A percentile compares a stretch with the other conserved stretches of the same genome.
Conservation (phyloP, 2,329 filamentous ascomycete species). For the Diaporthe nobilis region DNA sequence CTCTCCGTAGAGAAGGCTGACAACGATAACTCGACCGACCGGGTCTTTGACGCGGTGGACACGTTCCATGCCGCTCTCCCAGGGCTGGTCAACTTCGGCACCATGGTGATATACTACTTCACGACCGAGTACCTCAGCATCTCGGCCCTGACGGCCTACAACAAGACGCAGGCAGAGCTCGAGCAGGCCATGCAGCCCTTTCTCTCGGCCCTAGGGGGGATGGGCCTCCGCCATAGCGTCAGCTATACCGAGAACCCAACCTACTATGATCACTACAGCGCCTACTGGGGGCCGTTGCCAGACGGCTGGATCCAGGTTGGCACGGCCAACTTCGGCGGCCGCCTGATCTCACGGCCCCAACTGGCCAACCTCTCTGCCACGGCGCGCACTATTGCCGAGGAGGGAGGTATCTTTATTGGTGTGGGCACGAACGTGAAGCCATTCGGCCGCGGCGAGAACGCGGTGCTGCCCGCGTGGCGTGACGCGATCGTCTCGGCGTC, state of each 20-base stretch:
- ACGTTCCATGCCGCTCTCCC: conserved; percentile 46
- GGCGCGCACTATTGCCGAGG: conserved; percentile 26
- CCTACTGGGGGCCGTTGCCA: conserved; percentile 54
- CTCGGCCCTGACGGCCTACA: conserved; percentile 48
- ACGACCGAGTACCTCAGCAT: conserved; percentile 44
- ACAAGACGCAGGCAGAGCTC: conserved; percentile 47
- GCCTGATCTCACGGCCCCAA: conserved; percentile 52
- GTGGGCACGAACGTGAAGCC: conserved; percentile 40
- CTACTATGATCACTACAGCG: conserved; percentile 52
- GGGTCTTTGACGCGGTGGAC: conserved; percentile 44
- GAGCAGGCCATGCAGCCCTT: conserved; percentile 50
- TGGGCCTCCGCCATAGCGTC: conserved; percentile 46
- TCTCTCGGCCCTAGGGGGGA: conserved; percentile 44
- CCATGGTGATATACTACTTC: conserved; percentile 48
- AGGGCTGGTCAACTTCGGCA: conserved; percentile 46
- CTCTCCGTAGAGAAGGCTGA: conserved; percentile 42
- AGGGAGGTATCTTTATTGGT: conserved; percentile 40
- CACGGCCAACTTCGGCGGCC: conserved; percentile 52
- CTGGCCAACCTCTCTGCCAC: conserved; percentile 34
- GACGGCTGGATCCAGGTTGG: conserved; percentile 52
- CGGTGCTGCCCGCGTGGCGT: conserved; percentile 57
- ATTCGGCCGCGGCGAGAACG: conserved; percentile 49
- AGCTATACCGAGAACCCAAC: conserved; percentile 47
- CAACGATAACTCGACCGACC: conserved; percentile 39
- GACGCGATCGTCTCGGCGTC: conserved; percentile 52